Conservation (phyloP, 192 early-diverging fungal species). For the Gonapodya prolifera region DNA sequence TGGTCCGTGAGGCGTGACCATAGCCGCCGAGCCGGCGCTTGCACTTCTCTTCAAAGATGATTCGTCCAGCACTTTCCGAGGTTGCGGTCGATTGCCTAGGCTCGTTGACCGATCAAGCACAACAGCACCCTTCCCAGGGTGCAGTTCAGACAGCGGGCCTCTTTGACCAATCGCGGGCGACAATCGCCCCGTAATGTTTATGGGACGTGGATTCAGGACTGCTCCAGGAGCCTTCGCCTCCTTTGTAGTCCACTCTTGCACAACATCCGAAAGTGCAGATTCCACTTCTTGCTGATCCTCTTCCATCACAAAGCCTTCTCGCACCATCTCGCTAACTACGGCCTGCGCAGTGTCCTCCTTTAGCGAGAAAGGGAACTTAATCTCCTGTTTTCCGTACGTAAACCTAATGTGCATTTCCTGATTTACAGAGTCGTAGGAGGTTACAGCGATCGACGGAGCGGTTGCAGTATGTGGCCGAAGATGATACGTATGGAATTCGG, state of each 20-base stretch:
- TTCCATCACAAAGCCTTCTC: neutral
- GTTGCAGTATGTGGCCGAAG: neutral
- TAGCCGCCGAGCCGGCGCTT: neutral
- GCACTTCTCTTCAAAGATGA: neutral
- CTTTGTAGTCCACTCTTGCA: neutral
- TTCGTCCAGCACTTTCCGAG: neutral
- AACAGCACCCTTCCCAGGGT: neutral
- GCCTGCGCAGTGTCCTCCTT: slow-evolving; percentile 57
- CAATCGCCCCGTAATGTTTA: neutral
- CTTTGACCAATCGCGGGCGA: neutral
- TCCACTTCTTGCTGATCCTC: neutral
- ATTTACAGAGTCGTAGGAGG: neutral
- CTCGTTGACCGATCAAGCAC: neutral
- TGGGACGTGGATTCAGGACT: neutral
- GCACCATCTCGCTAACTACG: slow-evolving; percentile 55
- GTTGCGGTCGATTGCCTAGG: neutral
- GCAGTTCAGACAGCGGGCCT: neutral
- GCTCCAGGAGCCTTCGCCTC: neutral
- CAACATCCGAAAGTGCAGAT: neutral
- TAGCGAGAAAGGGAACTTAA: slow-evolving; percentile 55
- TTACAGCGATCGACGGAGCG: neutral
- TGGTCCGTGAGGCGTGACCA: neutral
- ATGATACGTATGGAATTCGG: neutral
- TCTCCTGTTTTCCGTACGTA: slow-evolving; percentile 27
- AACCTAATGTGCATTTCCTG: neutral